Evolutionary conservation across 1,284 basidiomycete species (phyloP), one percentile per base, ranked within the genome.

Genomic region (Grifola frondosa): DNA sequence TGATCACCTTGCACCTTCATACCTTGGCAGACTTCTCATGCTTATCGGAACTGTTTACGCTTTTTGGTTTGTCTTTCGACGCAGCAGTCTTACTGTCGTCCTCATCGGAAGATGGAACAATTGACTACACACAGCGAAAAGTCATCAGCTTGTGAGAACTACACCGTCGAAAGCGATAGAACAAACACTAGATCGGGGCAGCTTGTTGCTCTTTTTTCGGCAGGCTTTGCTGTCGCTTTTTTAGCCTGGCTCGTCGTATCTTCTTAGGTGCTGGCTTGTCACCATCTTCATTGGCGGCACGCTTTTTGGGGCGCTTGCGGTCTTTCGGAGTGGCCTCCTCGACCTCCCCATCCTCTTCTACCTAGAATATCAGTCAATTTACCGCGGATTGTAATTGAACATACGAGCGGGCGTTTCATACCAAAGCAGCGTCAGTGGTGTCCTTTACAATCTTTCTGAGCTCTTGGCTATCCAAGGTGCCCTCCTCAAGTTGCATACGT

Each of bases 401-500:
- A 24, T 28, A 19, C 5, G 2, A 30, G 9, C 9, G n/a, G 3
- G 20, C 20, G 11, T 20, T 8, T 54, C 67, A 52, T 46, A 77
- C 77, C 49, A 75, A 44, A 16, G 68, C 69, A n/a, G 57, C 60
- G 20, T 57, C 54, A 11, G 75, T 70, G 4, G 67, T 65, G 3
- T 52, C 48, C 45, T 73, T 77, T 26, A 84, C 59, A 5, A 65
- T 56, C 16, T 54, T 44, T 50, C 72, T 81, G 59, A 71, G 73
- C 37, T 67, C 59, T n/a, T 59, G 56, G n/a, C 40, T 54, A 23
- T 73, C 65, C 25, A 83, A 59, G 4, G 60, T 55, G 1, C 71
- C 72, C 12, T 58, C 46, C 7, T 68, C 61, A n/a, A 83, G 52
- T 9, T 51, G 49, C 36, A 78, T 62, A 10, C 61, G 49, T 12